A percentile compares a stretch with the other conserved stretches of the same genome.
Conservation (phyloP, 2,329 filamentous ascomycete species). For the Phialophora tarda region DNA sequence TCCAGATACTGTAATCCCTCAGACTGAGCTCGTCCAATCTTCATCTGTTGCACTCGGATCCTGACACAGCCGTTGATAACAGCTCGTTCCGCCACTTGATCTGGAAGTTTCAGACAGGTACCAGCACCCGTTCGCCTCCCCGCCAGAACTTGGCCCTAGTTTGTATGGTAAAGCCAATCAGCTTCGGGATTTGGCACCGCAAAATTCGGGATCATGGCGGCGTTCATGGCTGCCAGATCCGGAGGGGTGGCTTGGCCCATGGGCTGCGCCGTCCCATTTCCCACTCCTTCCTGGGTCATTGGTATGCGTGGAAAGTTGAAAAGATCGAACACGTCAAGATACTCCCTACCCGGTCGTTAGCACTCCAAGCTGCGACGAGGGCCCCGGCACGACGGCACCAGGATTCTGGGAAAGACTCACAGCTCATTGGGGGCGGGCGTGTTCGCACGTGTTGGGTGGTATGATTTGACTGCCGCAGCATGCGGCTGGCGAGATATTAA, state of each 20-base stretch:
- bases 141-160: slow-evolving; percentile 18
- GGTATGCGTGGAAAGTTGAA: slow-evolving; percentile 85
- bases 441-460: slow-evolving; percentile 61
- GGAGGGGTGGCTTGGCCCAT: slow-evolving; percentile 28
- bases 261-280: slow-evolving; percentile 20
- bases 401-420: background rate
- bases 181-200: slow-evolving; percentile 54
- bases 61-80: slow-evolving; percentile 1
- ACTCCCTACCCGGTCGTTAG: slow-evolving; percentile 60
- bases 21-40: background rate
- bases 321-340: slow-evolving; percentile 90
- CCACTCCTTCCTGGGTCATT: slow-evolving; percentile 41
- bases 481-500: slow-evolving; percentile 80
- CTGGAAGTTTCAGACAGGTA: background rate
- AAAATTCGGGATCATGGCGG: slow-evolving; percentile 55
- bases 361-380: background rate
- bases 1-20: slow-evolving; percentile 6
- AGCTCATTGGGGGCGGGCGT: slow-evolving; percentile 80
- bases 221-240: slow-evolving; percentile 41
- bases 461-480: slow-evolving; percentile 37
- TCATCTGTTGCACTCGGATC: slow-evolving; percentile 1
- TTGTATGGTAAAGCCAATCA: slow-evolving; percentile 48
- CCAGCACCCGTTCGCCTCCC: background rate
- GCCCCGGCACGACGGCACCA: background rate
- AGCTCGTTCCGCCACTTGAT: background rate